Base-by-base conservation (phyloP, 345 rosid genomes). In the Hevea brasiliensis region DNA sequence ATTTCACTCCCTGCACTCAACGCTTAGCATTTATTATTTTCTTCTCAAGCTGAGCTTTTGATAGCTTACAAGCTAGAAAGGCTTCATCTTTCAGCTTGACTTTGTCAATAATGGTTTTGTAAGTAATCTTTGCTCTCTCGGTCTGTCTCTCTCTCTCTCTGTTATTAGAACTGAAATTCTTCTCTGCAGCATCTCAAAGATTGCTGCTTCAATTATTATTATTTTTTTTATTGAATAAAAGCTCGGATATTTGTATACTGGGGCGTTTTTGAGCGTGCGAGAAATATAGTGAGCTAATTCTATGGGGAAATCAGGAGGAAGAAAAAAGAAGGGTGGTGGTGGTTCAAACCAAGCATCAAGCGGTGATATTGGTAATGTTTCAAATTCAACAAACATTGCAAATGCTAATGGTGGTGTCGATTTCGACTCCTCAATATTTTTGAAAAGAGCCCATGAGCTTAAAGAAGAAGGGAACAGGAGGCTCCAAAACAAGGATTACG, bases 391-490 rank as follows among this genome's bases (percentile, higher is more conserved):
- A 4, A n/a, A 83, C 8, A 62, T 70, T 27, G 79, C 93, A 29
- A 80, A 51, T 79, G 89, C 83, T 71, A 92, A 89, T 70, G 97
- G 90, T 24, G 85, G 78, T 50, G 75, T 84, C 65, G 96, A 88
- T 74, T 79, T 88, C 75, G 95, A 94, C 55, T 85, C 95, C 18
- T 85, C 95, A 3, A 74, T 89, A 18, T 87, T 86, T 78, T 71
- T 89, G 82, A 92, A 89, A 82, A 85, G 92, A 59, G 97, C 97
- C 11, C 93, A 92, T 70, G 99, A 95, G 87, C 92, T 95, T 17
- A 92, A 95, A 71, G 99, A 95, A 79, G 97, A 95, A 85, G 98
- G 99, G 5, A 95, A 95, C 66, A 89, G 74, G 72, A 90, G 85
- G 90, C 90, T 89, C 81, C 92, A 92, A 63, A 82, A 62, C 35